phyloP scores from a whole-genome alignment of 768 basidiomycete species.

The Xanthoconium purpureum region DNA sequence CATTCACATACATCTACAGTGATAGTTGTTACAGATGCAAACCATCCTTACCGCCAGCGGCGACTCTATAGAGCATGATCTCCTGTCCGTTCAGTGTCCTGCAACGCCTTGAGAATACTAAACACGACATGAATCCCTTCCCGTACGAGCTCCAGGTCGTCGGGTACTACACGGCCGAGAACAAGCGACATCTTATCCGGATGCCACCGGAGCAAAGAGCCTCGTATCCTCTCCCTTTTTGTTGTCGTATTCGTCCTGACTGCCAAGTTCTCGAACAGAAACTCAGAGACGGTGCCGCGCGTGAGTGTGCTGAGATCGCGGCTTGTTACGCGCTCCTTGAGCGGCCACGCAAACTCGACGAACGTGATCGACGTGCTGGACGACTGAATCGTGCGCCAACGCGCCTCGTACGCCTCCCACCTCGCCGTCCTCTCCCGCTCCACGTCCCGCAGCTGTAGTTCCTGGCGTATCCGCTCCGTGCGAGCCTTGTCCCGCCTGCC shows the following conservation, averaged over 20 bases:
- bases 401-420: conserved; percentile 54
- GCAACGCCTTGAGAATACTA: conserved; percentile 31
- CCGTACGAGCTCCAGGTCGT: conserved; percentile 44
- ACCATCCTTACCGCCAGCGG: conserved; percentile 10
- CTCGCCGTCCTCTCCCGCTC: conserved; percentile 37
- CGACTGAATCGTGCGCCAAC: conserved; percentile 44
- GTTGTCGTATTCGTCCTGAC: conserved; percentile 42
- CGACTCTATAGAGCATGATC: conserved; percentile 1
- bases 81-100: conserved; percentile 31
- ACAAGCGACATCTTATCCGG: conserved; percentile 58
- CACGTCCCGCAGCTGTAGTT: conserved; percentile 43
- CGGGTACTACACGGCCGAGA: conserved; percentile 40
- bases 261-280: conserved; percentile 46
- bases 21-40: neutral
- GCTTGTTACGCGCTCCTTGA: conserved; percentile 20
- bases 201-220: conserved; percentile 64
- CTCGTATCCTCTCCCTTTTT: conserved; percentile 53
- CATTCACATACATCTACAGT: no score
- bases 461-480: conserved; percentile 46
- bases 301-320: conserved; percentile 36
- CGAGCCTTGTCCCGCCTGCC: conserved; percentile 50
- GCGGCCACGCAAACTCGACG: conserved; percentile 63
- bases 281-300: conserved; percentile 41
- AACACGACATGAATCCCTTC: conserved; percentile 48
- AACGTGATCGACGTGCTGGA: conserved; percentile 38